Base-by-base conservation (phyloP, 306 rosid species). In the Prunus mume region DNA sequence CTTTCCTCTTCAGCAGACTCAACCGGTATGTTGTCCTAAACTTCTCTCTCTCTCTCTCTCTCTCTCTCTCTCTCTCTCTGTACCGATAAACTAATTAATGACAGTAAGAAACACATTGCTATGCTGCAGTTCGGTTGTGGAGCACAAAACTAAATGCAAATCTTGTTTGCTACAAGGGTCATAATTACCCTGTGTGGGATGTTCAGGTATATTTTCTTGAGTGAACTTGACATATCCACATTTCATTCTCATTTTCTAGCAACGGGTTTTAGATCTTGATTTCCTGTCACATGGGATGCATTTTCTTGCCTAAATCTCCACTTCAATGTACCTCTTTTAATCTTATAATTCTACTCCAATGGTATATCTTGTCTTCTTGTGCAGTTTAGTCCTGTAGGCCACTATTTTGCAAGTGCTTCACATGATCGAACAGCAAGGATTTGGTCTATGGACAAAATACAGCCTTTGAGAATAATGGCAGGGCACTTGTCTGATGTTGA, bases 171-270 rank as follows among this genome's bases (percentile, higher is more conserved):
- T 95, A 92, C 80, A 95, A 91, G 90, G 99, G 97, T 82, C 97
- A 95, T 85, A 95, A 95, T 86, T 92, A 95, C 79, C 99, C 97
- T 30, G 97, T 92, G 60, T 95, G 99, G 99, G 99, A 95, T 89
- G 99, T 95, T 83, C 97, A 91, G 92, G 99, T 92, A 87, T 32
- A 74, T 73, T 45, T 51, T 65, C 52, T 81, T 45, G 49, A 58
- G 62, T 67, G 77, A 69, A 73, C 54, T 68, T 75, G 67, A 8
- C 68, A 63, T 60, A 14, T 28, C 45, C 5, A 17, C 22, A 63
- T 11, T 63, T 12, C 0, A 18, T 19, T 32, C 18, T 0, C 51
- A 15, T 72, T 38, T 24, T 71, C 46, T 38, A 34, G 38, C 14
- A 38, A n/a, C 52, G n/a, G 28, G 17, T 28, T 32, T 55, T 58